Conservation (phyloP, 768 basidiomycete genomes). For the Calvatia gigantea region DNA sequence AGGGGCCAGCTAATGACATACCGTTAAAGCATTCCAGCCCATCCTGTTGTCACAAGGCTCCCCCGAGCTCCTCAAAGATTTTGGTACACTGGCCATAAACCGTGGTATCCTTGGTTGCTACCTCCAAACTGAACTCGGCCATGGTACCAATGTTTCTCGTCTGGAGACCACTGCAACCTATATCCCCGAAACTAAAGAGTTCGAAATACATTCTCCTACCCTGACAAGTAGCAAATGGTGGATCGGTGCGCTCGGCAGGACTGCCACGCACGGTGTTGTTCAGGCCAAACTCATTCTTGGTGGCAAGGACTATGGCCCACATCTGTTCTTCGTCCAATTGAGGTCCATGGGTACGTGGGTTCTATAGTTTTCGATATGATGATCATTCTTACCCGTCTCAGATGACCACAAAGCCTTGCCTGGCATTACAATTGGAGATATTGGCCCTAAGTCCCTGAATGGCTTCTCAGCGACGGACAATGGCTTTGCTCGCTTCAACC, state of each 20-base stretch:
- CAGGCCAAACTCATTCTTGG: slow-evolving; percentile 70
- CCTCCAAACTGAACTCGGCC: slow-evolving; percentile 76
- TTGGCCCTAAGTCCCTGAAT: slow-evolving; percentile 59
- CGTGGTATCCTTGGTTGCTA: slow-evolving; percentile 70
- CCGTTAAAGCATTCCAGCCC: slow-evolving; percentile 55
- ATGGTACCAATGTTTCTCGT: slow-evolving; percentile 66
- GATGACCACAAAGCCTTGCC: slow-evolving; percentile 59
- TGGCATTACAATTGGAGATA: slow-evolving; percentile 66
- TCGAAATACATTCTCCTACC: slow-evolving; percentile 74
- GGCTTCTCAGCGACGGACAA: slow-evolving; percentile 55
- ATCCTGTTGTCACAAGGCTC: slow-evolving; percentile 63
- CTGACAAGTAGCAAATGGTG: slow-evolving; percentile 81
- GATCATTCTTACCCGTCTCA: slow-evolving; percentile 18
- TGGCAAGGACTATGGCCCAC: slow-evolving; percentile 62
- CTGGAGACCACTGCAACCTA: slow-evolving; percentile 79
- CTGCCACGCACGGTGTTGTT: slow-evolving; percentile 71
- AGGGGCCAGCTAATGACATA: neutral
- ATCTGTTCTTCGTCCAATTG: slow-evolving; percentile 72
- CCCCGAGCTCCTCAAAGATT: slow-evolving; percentile 47
- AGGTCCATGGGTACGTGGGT: slow-evolving; percentile 49
- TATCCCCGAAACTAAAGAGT: slow-evolving; percentile 60
- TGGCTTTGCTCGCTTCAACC: slow-evolving; percentile 65
- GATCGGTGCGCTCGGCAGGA: slow-evolving; percentile 71
- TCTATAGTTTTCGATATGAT: neutral
- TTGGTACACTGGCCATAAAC: slow-evolving; percentile 43